phyloP scores from a whole-genome alignment of 2,329 filamentous ascomycete species.

The Aspergillus quadricinctus region DNA sequence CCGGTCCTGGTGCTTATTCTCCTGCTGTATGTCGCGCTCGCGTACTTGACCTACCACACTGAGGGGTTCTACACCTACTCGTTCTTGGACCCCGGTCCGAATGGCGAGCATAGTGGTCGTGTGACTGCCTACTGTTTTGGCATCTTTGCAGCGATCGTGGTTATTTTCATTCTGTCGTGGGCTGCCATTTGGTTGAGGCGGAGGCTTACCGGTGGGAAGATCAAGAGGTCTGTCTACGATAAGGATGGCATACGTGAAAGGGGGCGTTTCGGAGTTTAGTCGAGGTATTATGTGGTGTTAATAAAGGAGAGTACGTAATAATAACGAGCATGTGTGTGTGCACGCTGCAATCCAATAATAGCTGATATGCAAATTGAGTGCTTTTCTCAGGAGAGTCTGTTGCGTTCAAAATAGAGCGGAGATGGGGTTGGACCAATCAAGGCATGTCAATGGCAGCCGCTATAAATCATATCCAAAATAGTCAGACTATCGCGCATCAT shows the following conservation, averaged over 20 bases:
- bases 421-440: neutral
- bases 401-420: neutral
- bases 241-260: conserved; percentile 8
- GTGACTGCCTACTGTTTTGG: conserved; percentile 62
- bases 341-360: neutral
- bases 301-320: neutral
- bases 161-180: conserved; percentile 52
- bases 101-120: conserved; percentile 44
- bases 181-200: conserved; percentile 52
- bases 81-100: conserved; percentile 64
- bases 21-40: conserved; percentile 66
- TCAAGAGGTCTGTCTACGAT: conserved; percentile 23
- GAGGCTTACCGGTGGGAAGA: conserved; percentile 38
- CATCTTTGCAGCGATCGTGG: conserved; percentile 52
- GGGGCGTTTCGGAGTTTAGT: conserved; percentile 5
- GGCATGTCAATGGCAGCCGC: neutral
- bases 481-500: conserved; percentile 7
- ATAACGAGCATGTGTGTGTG: neutral
- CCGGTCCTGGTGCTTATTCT: conserved; percentile 65
- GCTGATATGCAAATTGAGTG: neutral
- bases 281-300: neutral
- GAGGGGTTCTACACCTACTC: conserved; percentile 71
- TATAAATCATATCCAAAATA: neutral
- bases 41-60: conserved; percentile 66
- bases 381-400: neutral